A percentile compares a stretch with the other conserved stretches of the same genome.
Evolutionary conservation across 345 rosid species (phyloP).

Genomic region (Lepidium africanum): DNA sequence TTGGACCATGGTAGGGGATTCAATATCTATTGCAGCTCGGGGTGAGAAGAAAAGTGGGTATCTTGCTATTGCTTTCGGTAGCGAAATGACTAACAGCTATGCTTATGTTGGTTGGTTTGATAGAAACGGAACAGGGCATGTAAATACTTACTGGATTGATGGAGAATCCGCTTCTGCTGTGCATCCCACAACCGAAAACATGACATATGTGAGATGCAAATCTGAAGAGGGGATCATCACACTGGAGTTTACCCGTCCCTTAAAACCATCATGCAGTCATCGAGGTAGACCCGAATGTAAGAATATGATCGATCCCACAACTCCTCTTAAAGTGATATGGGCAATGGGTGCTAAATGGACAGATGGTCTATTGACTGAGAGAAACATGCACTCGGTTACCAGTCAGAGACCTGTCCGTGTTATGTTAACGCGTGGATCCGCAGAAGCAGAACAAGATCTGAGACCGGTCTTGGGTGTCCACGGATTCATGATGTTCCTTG

Average conservation of each 20-base stretch:
- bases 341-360: slow-evolving; percentile 96
- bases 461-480: slow-evolving; percentile 86
- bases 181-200: slow-evolving; percentile 68
- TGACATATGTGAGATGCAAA: slow-evolving; percentile 82
- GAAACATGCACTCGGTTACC: slow-evolving; percentile 85
- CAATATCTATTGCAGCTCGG: slow-evolving; percentile 82
- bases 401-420: slow-evolving; percentile 88
- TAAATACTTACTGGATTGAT: slow-evolving; percentile 83
- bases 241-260: slow-evolving; percentile 79
- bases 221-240: slow-evolving; percentile 88
- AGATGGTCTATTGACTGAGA: slow-evolving; percentile 56
- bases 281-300: slow-evolving; percentile 50
- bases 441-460: slow-evolving; percentile 92
- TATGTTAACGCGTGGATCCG: slow-evolving; percentile 69
- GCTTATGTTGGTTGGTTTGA: slow-evolving; percentile 96
- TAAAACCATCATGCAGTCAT: slow-evolving; percentile 57
- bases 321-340: slow-evolving; percentile 88
- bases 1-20: slow-evolving; percentile 65
- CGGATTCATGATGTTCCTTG: slow-evolving; percentile 99
- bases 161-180: slow-evolving; percentile 64
- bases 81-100: slow-evolving; percentile 67
- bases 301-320: slow-evolving; percentile 84
- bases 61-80: slow-evolving; percentile 84
- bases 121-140: slow-evolving; percentile 58
- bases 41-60: slow-evolving; percentile 94